Conservation (phyloP, 2,329 filamentous ascomycete species). For the Sarocladium kiliense region DNA sequence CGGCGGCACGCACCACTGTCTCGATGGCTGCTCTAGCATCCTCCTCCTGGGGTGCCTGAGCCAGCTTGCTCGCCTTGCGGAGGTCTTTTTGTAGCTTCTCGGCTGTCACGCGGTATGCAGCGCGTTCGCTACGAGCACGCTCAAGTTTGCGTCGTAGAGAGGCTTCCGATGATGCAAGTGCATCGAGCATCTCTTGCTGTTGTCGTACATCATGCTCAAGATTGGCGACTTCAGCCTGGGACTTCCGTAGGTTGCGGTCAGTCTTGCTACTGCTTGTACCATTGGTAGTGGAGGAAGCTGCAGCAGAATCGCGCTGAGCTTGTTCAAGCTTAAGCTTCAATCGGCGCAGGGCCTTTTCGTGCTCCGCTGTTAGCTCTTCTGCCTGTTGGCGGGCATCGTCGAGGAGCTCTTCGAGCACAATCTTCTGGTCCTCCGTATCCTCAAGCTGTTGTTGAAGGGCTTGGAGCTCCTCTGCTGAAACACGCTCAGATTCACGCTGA, state of each 20-base stretch:
- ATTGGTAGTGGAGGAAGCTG: conserved; percentile 19
- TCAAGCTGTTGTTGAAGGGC: conserved; percentile 51
- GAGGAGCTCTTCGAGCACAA: conserved; percentile 53
- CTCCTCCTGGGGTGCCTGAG: conserved; percentile 19
- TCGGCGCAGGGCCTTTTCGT: conserved; percentile 37
- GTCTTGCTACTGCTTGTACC: conserved; percentile 39
- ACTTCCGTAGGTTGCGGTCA: conserved; percentile 55
- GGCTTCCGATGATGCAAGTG: conserved; percentile 49
- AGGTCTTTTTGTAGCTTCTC: conserved; percentile 51
- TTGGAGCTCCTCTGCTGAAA: conserved; percentile 32
- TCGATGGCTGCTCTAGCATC: conserved; percentile 49
- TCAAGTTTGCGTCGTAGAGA: conserved; percentile 64
- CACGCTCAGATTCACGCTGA: conserved; percentile 46
- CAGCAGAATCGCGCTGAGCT: conserved; percentile 38
- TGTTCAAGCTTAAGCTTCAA: conserved; percentile 46
- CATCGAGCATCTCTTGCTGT: conserved; percentile 60
- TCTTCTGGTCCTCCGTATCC: conserved; percentile 54
- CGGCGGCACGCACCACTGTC: conserved; percentile 51
- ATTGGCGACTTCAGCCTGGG: conserved; percentile 59
- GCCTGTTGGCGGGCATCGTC: conserved; percentile 48
- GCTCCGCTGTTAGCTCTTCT: conserved; percentile 39
- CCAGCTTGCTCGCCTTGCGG: conserved; percentile 28
- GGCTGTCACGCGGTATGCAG: conserved; percentile 46
- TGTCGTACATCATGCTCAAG: conserved; percentile 69
- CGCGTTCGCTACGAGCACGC: conserved; percentile 61